These are phyloP conservation scores for Clohesyomyces aquaticus DNA, from an alignment of 495 filamentous ascomycete genomes.

Conservation along the genomic window DNA sequence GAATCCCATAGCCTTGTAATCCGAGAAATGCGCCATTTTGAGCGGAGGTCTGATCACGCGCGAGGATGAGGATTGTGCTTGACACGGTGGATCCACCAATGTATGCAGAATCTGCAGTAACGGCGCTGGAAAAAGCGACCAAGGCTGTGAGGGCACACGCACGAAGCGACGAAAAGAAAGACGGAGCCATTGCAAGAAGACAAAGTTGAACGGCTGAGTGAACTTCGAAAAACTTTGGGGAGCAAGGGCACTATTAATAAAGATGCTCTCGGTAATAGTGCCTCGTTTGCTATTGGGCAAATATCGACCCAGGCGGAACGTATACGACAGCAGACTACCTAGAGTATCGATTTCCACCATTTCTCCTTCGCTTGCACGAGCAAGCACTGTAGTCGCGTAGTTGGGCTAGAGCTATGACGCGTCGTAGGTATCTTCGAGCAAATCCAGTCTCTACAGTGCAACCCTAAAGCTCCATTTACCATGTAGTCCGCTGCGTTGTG, in stretches of 20 bases:
- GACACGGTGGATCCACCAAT: slow-evolving; percentile 35
- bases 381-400: not conserved
- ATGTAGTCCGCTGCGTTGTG: slow-evolving; percentile 6
- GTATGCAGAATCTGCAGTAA: slow-evolving; percentile 20
- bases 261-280: slow-evolving; percentile 31
- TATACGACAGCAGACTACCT: slow-evolving; percentile 33
- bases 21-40: slow-evolving; percentile 53
- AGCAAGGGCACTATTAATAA: slow-evolving; percentile 35
- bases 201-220: slow-evolving; percentile 8
- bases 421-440: slow-evolving; percentile 3
- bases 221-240: slow-evolving; percentile 27
- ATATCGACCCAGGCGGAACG: slow-evolving; percentile 25
- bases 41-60: slow-evolving; percentile 55
- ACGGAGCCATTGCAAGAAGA: slow-evolving; percentile 29
- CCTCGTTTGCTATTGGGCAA: slow-evolving; percentile 22
- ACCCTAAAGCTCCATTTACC: slow-evolving; percentile 17
- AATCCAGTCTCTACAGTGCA: slow-evolving; percentile 19
- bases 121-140: slow-evolving; percentile 9
- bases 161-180: slow-evolving; percentile 21
- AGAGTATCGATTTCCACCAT: slow-evolving; percentile 35
- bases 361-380: slow-evolving; percentile 4
- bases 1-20: slow-evolving; percentile 65
- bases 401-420: slow-evolving; percentile 19
- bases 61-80: slow-evolving; percentile 61
- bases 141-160: slow-evolving; percentile 29